These are phyloP conservation scores for Rhodotorula sp. DNA, from an alignment of 1,284 basidiomycete genomes.

Conservation along the genomic window DNA sequence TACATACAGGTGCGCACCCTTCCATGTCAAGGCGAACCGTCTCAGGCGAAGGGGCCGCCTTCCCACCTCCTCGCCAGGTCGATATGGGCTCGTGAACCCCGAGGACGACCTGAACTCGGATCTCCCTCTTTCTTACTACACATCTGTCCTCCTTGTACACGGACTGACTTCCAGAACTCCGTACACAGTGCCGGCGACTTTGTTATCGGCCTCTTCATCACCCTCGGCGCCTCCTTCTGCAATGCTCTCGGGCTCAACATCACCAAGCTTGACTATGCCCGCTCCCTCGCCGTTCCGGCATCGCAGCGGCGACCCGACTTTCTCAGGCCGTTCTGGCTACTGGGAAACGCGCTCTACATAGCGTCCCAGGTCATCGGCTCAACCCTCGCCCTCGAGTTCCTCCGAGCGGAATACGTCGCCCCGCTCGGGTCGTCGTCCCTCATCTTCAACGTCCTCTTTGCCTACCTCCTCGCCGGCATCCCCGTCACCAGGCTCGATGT, in stretches of 20 bases:
- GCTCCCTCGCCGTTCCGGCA: conserved; percentile 20
- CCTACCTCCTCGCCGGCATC: conserved; percentile 61
- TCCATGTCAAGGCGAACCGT: background rate
- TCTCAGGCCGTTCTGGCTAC: conserved; percentile 74
- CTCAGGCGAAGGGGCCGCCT: too few relatives aligned
- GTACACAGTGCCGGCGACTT: conserved; percentile 40
- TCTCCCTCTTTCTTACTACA: too few relatives aligned
- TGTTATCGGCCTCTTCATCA: conserved; percentile 64
- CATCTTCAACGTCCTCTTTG: conserved; percentile 82
- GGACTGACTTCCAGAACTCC: too few relatives aligned
- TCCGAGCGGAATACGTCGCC: conserved; percentile 55
- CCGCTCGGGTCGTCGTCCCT: conserved; percentile 65
- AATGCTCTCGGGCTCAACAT: conserved; percentile 80
- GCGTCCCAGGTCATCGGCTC: conserved; percentile 81
- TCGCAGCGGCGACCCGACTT: conserved; percentile 63
- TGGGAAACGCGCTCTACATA: conserved; percentile 56
- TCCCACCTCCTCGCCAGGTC: background rate
- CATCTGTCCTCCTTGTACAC: too few relatives aligned
- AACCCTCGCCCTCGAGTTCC: conserved; percentile 79
- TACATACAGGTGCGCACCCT: conserved; percentile 10
- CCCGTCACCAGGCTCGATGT: conserved; percentile 71
- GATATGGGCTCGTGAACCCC: too few relatives aligned
- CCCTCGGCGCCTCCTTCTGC: conserved; percentile 72
- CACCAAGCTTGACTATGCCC: conserved; percentile 71
- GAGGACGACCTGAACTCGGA: background rate